Conservation (phyloP, 1,139 yeast genomes). For the Geotrichum histeridarum region DNA sequence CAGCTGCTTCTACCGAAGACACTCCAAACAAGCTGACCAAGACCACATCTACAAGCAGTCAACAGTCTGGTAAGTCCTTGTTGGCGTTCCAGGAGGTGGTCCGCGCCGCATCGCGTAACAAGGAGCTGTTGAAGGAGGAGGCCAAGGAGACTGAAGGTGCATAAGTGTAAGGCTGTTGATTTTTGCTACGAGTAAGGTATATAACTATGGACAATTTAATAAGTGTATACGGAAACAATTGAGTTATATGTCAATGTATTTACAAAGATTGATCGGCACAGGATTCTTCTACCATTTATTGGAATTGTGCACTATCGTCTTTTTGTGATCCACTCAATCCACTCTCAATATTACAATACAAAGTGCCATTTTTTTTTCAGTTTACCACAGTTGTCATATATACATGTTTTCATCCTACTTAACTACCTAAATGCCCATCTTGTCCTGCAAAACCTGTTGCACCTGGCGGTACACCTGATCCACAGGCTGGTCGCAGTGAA, state of each 20-base stretch:
- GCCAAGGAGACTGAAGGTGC: background rate
- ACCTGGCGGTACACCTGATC: conserved; percentile 75
- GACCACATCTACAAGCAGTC: background rate
- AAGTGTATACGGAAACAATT: too few relatives aligned
- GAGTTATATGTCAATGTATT: too few relatives aligned
- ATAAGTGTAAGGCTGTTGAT: background rate
- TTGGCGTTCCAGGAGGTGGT: conserved; percentile 64
- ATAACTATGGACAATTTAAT: too few relatives aligned
- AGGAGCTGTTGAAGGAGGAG: conserved; percentile 39
- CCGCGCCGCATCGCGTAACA: conserved; percentile 61
- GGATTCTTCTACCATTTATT: too few relatives aligned
- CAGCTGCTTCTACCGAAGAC: conserved; percentile 10
- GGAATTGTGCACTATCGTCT: too few relatives aligned
- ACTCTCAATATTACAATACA: too few relatives aligned
- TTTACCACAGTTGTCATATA: too few relatives aligned
- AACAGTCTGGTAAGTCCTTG: conserved; percentile 5
- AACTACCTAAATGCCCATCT: conserved; percentile 8
- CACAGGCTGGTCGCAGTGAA: conserved; percentile 73
- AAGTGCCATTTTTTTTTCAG: too few relatives aligned
- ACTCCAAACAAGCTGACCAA: background rate
- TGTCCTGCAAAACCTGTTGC: conserved; percentile 29
- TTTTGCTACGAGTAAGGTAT: background rate
- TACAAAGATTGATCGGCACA: too few relatives aligned
- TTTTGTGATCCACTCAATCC: too few relatives aligned
- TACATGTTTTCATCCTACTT: too few relatives aligned